These are phyloP conservation scores for Suillus brevipes DNA, from an alignment of 768 basidiomycete species.

Conservation along the genomic window DNA sequence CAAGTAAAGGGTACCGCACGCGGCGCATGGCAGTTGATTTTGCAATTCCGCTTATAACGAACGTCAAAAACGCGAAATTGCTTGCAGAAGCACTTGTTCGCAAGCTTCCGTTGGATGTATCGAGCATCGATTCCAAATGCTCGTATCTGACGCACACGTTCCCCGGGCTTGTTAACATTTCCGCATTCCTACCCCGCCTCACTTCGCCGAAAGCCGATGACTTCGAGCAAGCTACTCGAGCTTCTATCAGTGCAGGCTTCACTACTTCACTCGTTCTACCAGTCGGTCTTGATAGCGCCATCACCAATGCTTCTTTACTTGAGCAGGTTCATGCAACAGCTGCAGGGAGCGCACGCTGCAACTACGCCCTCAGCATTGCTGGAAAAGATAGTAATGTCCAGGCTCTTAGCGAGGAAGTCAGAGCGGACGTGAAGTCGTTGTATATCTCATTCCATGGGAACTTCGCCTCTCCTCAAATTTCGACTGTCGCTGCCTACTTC, in stretches of 20 bases:
- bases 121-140: constrained; percentile 89
- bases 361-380: constrained; percentile 81
- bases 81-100: constrained; percentile 91
- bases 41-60: constrained; percentile 95
- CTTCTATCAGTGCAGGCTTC: constrained; percentile 88
- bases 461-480: constrained; percentile 53
- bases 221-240: constrained; percentile 68
- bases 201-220: constrained; percentile 46
- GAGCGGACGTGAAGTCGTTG: constrained; percentile 78
- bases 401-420: constrained; percentile 68
- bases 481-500: constrained; percentile 84
- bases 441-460: constrained; percentile 76
- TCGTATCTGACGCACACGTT: constrained; percentile 88
- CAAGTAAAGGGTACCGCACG: constrained; percentile 94
- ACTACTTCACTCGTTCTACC: constrained; percentile 83
- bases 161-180: constrained; percentile 89
- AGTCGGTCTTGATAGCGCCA: constrained; percentile 56
- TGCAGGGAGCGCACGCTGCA: constrained; percentile 71
- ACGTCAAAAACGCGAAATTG: constrained; percentile 98
- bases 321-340: constrained; percentile 69
- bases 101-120: constrained; percentile 88
- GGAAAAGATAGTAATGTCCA: constrained; percentile 70
- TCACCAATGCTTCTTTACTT: constrained; percentile 68
- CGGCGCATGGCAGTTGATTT: constrained; percentile 99
- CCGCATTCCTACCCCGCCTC: constrained; percentile 81